phyloP scores from a whole-genome alignment of 257 asterid species.

The Gynochthodes officinalis region DNA sequence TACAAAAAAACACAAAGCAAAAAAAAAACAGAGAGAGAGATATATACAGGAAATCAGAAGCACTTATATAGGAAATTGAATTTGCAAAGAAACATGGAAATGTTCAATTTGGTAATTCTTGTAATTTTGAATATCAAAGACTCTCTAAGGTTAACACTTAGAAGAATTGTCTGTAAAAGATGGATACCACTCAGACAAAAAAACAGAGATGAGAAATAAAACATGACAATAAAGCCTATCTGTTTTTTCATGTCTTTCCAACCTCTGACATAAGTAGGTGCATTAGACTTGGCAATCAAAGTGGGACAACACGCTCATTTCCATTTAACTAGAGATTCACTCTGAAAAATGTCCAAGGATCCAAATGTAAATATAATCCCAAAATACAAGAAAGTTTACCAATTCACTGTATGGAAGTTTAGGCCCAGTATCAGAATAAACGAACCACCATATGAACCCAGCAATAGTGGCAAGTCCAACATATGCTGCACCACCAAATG shows the following conservation, averaged over 20 bases:
- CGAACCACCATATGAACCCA: conserved; percentile 99
- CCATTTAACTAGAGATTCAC: background rate
- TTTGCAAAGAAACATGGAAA: background rate
- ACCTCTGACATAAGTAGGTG: background rate
- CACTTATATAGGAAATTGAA: background rate
- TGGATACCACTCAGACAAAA: background rate
- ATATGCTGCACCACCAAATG: conserved; percentile 61
- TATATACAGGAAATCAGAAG: background rate
- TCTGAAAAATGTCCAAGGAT: background rate
- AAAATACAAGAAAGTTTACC: conserved; percentile 42
- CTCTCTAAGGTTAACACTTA: background rate
- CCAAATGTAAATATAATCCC: background rate
- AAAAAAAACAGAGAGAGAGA: background rate
- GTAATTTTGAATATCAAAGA: background rate
- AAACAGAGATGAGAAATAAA: background rate
- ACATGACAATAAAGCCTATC: too few species aligned
- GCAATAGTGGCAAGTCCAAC: conserved; percentile 98
- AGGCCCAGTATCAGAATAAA: conserved; percentile 82
- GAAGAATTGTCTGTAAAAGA: background rate
- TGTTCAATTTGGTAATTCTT: background rate
- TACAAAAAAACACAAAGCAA: background rate
- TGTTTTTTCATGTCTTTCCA: background rate
- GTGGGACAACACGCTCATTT: background rate
- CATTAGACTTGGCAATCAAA: background rate
- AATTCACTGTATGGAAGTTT: conserved; percentile 75